Base-by-base conservation (phyloP, 306 rosid genomes). In the Benincasa hispida region DNA sequence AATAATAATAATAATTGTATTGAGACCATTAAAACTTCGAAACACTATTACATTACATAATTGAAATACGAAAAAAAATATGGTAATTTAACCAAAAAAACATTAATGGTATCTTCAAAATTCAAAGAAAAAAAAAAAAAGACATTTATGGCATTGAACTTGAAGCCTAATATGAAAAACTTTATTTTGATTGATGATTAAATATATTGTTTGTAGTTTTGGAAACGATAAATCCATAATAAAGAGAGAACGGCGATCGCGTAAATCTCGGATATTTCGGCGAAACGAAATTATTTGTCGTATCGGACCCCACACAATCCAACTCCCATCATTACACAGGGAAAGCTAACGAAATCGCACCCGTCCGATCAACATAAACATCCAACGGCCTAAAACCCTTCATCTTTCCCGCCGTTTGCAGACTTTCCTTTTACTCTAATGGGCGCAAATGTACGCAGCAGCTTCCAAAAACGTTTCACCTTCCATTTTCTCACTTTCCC, bases 241-340 rank as follows among this genome's bases (percentile, higher is more conserved):
- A 70, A 70, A 42, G 57, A 70, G 56, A 69, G 75, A 45, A 45
- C 58, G 75, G 57, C 75, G 37, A 70, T 42, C 6, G 75, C 75
- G 58, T 70, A 42, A 70, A 70, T 70, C 24, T 70, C 75, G 75
- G 57, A 42, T 70, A 70, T 70, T 70, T 70, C 75, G 75, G 75
- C 75, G 58, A 70, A 70, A 70, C 53, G 75, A 70, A 68, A 24
- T 42, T 39, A 70, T 45, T 42, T 70, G 75, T 45, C 75, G 57
- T 70, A 24, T 70, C 58, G 75, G 75, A 25, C 75, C 75, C 75
- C 75, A 70, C 75, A 70, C 75, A 70, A 70, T 70, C 75, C 75
- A 70, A 70, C 39, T 42, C 50, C 51, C 21, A 42, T 70, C 53
- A 68, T 68, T 24, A 41, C n/a, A 17, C 34, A 12, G 12, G 6